These are phyloP conservation scores for Bothriochloa decipiens DNA, from an alignment of 176 grass and related monocot species.

Conservation along the genomic window DNA sequence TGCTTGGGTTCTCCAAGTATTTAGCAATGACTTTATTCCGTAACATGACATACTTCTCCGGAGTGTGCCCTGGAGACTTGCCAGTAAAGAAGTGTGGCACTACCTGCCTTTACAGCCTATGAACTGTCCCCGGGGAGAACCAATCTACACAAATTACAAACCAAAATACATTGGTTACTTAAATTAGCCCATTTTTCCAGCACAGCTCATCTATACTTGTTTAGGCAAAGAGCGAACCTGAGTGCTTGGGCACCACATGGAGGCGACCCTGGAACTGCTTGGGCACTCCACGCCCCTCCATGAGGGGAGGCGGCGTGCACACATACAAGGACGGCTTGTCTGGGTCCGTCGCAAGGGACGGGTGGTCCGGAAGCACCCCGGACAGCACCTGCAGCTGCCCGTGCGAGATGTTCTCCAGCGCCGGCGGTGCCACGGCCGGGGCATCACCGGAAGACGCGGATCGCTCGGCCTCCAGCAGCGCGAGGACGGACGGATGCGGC, in stretches of 20 bases:
- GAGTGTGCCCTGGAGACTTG: slow-evolving; percentile 68
- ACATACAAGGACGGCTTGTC: slow-evolving; percentile 80
- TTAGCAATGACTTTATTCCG: slow-evolving; percentile 87
- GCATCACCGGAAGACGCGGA: background rate
- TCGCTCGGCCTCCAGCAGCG: slow-evolving; percentile 63
- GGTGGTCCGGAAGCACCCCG: slow-evolving; percentile 62
- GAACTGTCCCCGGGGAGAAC: slow-evolving; percentile 70
- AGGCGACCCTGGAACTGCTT: slow-evolving; percentile 59
- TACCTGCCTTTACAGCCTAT: slow-evolving; percentile 86
- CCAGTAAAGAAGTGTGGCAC: slow-evolving; percentile 83
- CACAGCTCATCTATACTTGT: background rate
- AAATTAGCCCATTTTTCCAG: background rate
- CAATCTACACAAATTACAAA: slow-evolving; percentile 64
- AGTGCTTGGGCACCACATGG: slow-evolving; percentile 72
- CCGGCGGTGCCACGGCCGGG: background rate
- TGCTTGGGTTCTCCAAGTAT: slow-evolving; percentile 73
- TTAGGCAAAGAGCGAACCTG: slow-evolving; percentile 46
- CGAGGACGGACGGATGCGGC: slow-evolving; percentile 69
- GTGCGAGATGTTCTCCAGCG: slow-evolving; percentile 84
- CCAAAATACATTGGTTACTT: background rate
- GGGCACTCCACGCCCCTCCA: slow-evolving; percentile 77
- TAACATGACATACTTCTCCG: slow-evolving; percentile 62
- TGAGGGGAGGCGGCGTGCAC: slow-evolving; percentile 61
- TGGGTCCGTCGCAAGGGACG: slow-evolving; percentile 44
- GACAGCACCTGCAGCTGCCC: slow-evolving; percentile 85